Conservation (phyloP, 495 filamentous ascomycete genomes). For the Hypoxylon crocopeplum region DNA sequence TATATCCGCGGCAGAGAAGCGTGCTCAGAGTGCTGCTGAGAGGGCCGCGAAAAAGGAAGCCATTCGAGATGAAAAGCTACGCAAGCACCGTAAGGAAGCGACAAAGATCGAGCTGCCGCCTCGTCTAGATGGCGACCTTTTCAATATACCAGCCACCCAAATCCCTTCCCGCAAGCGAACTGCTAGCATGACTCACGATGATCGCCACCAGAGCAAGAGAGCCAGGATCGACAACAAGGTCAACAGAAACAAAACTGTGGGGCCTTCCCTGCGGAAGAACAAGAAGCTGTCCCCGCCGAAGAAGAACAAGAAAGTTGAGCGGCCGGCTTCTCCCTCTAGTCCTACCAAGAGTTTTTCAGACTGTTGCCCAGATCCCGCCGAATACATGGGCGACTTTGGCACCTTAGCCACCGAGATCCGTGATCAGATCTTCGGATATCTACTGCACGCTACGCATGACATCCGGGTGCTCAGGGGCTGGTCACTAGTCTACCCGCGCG, state of each 20-base stretch:
- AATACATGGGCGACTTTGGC: conserved; percentile 1
- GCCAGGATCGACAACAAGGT: no score
- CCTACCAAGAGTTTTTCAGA: not conserved
- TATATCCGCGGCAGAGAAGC: no score
- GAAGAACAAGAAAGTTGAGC: no score
- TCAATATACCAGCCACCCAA: conserved; percentile 1
- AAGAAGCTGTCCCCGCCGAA: no score
- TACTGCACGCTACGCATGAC: conserved; percentile 42
- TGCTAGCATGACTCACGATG: conserved; percentile 4
- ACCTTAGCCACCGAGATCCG: conserved; percentile 43
- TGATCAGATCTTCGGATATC: conserved; percentile 43
- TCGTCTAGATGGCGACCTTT: not conserved
- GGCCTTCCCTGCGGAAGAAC: no score
- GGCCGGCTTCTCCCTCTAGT: conserved; percentile 2
- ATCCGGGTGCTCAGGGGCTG: conserved; percentile 46
- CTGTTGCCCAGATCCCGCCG: not conserved
- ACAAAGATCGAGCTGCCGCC: conserved; percentile 2
- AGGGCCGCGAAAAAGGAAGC: not conserved
- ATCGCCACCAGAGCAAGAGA: no score
- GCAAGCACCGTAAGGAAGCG: not conserved
- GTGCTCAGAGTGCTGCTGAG: no score
- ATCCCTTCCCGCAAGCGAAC: not conserved
- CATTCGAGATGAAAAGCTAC: not conserved
- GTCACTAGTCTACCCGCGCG: conserved; percentile 37
- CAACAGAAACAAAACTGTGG: no score